Base-by-base conservation (phyloP, 441 rosid genomes). In the Theobroma grandiflorum region DNA sequence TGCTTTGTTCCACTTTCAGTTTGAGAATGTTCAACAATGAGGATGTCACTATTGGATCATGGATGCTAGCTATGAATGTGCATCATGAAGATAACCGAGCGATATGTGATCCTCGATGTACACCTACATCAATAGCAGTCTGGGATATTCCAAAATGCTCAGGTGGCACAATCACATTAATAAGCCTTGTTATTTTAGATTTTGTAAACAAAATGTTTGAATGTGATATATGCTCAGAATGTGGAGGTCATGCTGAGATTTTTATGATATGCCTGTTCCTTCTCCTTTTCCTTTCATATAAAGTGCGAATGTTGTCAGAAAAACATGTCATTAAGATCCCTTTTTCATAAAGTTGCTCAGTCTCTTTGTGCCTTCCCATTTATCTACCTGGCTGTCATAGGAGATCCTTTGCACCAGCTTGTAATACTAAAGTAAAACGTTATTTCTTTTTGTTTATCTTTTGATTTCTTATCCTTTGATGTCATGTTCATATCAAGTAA, bases 131-230 rank as follows among this genome's bases (percentile, higher is more conserved):
- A 49, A 78, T 94, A 73, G 98, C 97, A 47, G 97, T 93, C 52
- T 94, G 94, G 98, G 98, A 94, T 84, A 90, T 94, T 72, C 97
- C 97, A 26, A 93, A 89, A 83, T 94, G 98, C 87, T 93, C 95
- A 84, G 98, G 97, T 93, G 85, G 66, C 18, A 3, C 42, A 45
- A 37, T 35, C 8, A 16, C 26, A 1, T 11, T n/a, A 52, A 18
- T 45, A 8, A 75, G 64, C 57, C 67, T 40, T 22, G 49, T 18
- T 43, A 37, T 37, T 45, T 38, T 35, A 37, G 31, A 59, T 59
- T 3, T 8, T 58, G 61, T 33, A 52, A 15, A 49, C 12, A 2
- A 58, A 45, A 33, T 40, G 43, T 80, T 37, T 61, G 7, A 15
- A 71, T 31, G 1, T 15, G 49, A 58, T 62, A 16, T 16, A 68